Evolutionary conservation across 2,329 filamentous ascomycete genomes (phyloP), one percentile per base, ranked within the genome.

Genomic region (Massarina eburnea): DNA sequence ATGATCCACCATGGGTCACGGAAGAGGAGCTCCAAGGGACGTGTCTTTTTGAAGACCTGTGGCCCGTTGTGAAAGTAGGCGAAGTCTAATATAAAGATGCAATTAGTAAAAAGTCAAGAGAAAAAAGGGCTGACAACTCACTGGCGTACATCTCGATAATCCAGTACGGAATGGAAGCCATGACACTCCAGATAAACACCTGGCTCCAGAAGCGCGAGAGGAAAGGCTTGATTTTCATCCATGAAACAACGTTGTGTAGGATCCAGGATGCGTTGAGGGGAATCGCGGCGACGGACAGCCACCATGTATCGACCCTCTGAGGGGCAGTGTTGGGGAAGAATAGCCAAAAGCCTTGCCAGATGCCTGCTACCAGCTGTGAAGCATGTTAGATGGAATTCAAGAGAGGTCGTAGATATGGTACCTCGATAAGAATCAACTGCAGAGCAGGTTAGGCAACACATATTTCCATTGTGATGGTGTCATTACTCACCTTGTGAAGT

Each of bases 1-100:
- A 83, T 82, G 15, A 86, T 77, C 83, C 83, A 86, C 83, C 83
- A 86, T 0, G 83, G 83, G 52, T 86, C 83, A 8, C 82, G 76
- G 56, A 81, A 83, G 1, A 85, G 61, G 2, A 81, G 80, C 61
- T 86, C 83, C 40, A 78, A 77, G 0, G 82, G 82, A 15, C 82
- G 67, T 0, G 81, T 84, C 3, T 69, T 71, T 3, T 71, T 58
- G 56, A 85, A 85, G 0, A 83, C 62, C 22, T 72, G 64, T 54
- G 75, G 77, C 52, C 77, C 70, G 22, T 74, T 74, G 52, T 83
- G 81, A 64, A 84, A 86, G 62, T 81, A 86, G 5, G 81, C 71
- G 52, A 84, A 86, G 47, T 85, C 39, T 46, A n/a, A 32, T 9
- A 14, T 8, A 14, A 29, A 34, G 22, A 21, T 27, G 7, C n/a